Conservation (phyloP, 2,329 filamentous ascomycete genomes). For the Conoideocrella luteorostrata region DNA sequence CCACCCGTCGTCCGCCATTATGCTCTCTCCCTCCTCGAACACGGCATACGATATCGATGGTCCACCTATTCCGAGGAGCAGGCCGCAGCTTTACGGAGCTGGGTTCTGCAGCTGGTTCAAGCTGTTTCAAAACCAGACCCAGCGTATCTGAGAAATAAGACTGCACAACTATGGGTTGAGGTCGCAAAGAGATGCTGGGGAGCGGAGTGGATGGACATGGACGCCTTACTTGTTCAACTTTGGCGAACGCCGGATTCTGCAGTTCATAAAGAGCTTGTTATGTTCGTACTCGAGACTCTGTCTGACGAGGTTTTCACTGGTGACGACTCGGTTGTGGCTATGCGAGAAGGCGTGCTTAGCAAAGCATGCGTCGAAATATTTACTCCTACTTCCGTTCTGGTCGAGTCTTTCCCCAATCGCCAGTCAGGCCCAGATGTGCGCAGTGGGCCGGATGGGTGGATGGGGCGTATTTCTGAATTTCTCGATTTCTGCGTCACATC, state of each 20-base stretch:
- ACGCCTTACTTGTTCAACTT: slow-evolving; percentile 69
- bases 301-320: slow-evolving; percentile 92
- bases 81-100: slow-evolving; percentile 60
- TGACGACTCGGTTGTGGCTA: slow-evolving; percentile 78
- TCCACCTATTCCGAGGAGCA: slow-evolving; percentile 65
- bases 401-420: slow-evolving; percentile 69
- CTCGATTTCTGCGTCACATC: slow-evolving; percentile 66
- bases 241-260: slow-evolving; percentile 66
- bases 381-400: slow-evolving; percentile 68
- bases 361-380: slow-evolving; percentile 91
- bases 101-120: slow-evolving; percentile 74
- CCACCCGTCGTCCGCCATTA: slow-evolving; percentile 85
- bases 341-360: slow-evolving; percentile 78
- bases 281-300: slow-evolving; percentile 82
- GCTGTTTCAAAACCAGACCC: slow-evolving; percentile 67
- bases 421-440: slow-evolving; percentile 64
- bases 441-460: slow-evolving; percentile 79
- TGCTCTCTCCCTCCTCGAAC: slow-evolving; percentile 84
- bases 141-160: slow-evolving; percentile 83
- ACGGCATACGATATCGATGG: slow-evolving; percentile 82
- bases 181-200: slow-evolving; percentile 90
- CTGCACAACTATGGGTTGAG: slow-evolving; percentile 90
- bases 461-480: slow-evolving; percentile 68
- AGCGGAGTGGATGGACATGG: slow-evolving; percentile 93
- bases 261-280: slow-evolving; percentile 74